Conservation (phyloP, 2,329 filamentous ascomycete species). For the Arachnomyces sp. region DNA sequence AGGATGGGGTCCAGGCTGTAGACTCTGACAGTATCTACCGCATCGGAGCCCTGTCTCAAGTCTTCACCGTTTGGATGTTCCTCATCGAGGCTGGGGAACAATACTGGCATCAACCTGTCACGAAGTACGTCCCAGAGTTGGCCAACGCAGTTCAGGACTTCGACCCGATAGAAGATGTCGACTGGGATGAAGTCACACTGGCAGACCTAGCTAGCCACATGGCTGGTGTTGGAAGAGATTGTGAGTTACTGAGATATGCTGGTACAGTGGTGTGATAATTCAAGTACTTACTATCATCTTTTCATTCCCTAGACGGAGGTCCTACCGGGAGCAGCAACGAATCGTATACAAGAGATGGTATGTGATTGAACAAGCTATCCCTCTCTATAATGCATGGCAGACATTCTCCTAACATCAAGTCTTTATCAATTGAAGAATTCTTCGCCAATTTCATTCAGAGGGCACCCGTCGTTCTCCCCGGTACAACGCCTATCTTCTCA, state of each 20-base stretch:
- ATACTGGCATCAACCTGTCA: constrained; percentile 33
- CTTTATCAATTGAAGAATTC: constrained; percentile 22
- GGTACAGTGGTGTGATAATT: constrained; percentile 8
- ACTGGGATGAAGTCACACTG: constrained; percentile 10
- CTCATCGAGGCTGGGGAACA: constrained; percentile 28
- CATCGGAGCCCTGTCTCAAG: constrained; percentile 31
- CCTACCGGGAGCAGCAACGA: too few relatives aligned
- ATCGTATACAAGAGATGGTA: too few relatives aligned
- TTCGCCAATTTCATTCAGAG: constrained; percentile 22
- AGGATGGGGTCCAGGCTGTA: constrained; percentile 8
- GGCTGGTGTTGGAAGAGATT: constrained; percentile 6
- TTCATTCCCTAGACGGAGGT: too few relatives aligned
- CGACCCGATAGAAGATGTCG: not conserved
- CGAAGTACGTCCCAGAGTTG: constrained; percentile 34
- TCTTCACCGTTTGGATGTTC: constrained; percentile 32
- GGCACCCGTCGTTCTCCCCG: constrained; percentile 26
- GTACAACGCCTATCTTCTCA: constrained; percentile 32
- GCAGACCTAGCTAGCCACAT: constrained; percentile 9
- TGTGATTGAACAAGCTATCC: too few relatives aligned
- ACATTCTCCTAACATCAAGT: too few relatives aligned
- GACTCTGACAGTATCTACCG: constrained; percentile 19
- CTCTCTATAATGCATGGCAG: too few relatives aligned
- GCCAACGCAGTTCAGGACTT: not conserved
- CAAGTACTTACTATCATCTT: too few relatives aligned
- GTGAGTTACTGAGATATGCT: constrained; percentile 6